Evolutionary conservation across 176 grass and related monocot species (phyloP), one percentile per base, ranked within the genome.

Genomic region (Tillandsia fasciculata): DNA sequence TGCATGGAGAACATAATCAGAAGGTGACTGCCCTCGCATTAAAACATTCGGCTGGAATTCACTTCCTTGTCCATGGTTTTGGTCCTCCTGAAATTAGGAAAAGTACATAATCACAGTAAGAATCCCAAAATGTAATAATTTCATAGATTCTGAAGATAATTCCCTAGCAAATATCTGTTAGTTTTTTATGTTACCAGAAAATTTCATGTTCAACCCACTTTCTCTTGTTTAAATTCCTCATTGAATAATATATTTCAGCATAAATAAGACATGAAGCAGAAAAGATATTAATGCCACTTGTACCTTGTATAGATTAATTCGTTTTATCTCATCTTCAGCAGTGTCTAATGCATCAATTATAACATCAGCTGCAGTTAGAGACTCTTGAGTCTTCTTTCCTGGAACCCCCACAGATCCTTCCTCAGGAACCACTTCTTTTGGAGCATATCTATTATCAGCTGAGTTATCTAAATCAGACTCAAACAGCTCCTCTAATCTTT

Each of bases 281-380:
- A 1, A n/a, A 52, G 24, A 50, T 28, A 70, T 78, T 20, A 67
- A 49, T 64, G 66, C 53, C 0, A 51, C 74, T 47, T 66, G 22
- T 65, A 90, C 82, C 87, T 90, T 83, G 53, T 90, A 86, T 69
- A 85, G 76, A 70, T 87, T 68, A 69, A 97, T 83, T 57, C 79
- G 81, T 50, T 97, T 97, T 72, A 78, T 65, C 83, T 97, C 93
- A 70, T 86, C 86, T 69, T 92, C 93, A 8, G 84, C 79, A 61
- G 75, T 87, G 77, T 97, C 93, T 57, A 97, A 83, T 63, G 93
- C 93, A 75, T 92, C 93, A 73, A 97, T 90, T 77, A 97, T 90
- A 63, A 81, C 77, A 81, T 97, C 93, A 77, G 89, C 64, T 54
- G 86, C 82, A 77, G 81, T 87, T 65, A 97, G 64, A 65, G 86